Evolutionary conservation across 2,329 filamentous ascomycete species (phyloP).

Genomic region (Zalaria obscura): DNA sequence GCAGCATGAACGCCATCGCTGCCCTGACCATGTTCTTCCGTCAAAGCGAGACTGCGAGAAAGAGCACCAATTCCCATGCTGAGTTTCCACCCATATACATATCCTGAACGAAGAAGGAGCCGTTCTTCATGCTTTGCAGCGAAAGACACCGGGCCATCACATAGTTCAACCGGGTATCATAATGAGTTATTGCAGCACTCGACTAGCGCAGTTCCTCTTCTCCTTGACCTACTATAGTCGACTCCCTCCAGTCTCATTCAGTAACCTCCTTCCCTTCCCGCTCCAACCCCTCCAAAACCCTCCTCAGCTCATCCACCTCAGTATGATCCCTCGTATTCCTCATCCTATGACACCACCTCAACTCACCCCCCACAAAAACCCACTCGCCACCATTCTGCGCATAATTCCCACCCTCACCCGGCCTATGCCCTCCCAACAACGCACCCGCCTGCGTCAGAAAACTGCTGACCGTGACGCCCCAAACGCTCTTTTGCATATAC

Average conservation of each 20-base stretch:
- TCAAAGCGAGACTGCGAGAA: too few species aligned
- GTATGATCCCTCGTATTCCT: constrained; percentile 19
- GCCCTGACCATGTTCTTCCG: constrained; percentile 18
- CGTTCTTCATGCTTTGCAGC: too few species aligned
- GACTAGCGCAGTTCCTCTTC: too few species aligned
- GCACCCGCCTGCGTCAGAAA: constrained; percentile 4
- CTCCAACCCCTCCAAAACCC: constrained; percentile 12
- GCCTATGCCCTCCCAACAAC: background rate
- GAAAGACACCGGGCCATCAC: too few species aligned
- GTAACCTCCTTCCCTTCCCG: too few species aligned
- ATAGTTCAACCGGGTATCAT: too few species aligned
- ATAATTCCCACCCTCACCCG: constrained; percentile 5
- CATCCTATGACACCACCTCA: constrained; percentile 22
- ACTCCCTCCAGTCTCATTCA: too few species aligned
- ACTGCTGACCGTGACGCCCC: constrained; percentile 6
- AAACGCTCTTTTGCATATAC: constrained; percentile 11
- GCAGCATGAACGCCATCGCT: constrained; percentile 18
- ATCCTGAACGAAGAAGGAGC: too few species aligned
- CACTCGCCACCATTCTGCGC: constrained; percentile 24
- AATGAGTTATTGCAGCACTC: too few species aligned
- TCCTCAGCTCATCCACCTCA: constrained; percentile 17
- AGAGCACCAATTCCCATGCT: too few species aligned
- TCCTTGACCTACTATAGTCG: too few species aligned
- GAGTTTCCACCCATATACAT: too few species aligned
- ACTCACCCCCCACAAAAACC: constrained; percentile 18